Base-by-base conservation (phyloP, 2,329 filamentous ascomycete genomes). In the Alternaria brassicae region DNA sequence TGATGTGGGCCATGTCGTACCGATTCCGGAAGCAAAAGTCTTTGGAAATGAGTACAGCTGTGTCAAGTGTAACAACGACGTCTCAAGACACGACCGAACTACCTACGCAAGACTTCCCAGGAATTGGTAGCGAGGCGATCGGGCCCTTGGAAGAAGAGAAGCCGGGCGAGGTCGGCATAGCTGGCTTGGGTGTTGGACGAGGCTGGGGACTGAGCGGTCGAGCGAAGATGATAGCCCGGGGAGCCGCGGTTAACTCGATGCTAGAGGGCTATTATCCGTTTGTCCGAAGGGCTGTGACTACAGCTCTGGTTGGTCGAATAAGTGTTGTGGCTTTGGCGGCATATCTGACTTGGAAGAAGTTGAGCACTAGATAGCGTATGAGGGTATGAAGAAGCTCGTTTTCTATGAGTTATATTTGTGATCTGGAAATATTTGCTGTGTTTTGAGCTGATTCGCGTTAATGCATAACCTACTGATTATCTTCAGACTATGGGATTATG, bases 1-100 rank as follows among this genome's bases (percentile, higher is more conserved):
- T 86, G 10, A 82, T 90, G 53, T 88, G 83, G 79, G 70, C 87
- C 9, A 75, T 89, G 69, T 89, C 87, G 0, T 84, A 84, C 62
- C 77, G 78, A 6, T 84, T 90, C 68, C 84, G 77, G 5, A 66
- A 63, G 23, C 72, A 72, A 40, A 79, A 77, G 58, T 70, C 69
- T 15, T 49, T 65, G 19, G 75, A 75, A 41, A 73, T 77, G 71
- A 63, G 62, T 3, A 58, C 63, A n/a, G 57, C 51, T 4, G 42
- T 54, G 17, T 58, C 63, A 3, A 61, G 56, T 23, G 52, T 58
- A 3, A 55, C 56, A 9, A 42, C 40, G 9, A 58, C 44, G 2
- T 59, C n/a, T 8, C 44, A 52, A 3, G 54, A 53, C 19, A 53
- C 70, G 1, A 66, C 67, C 3, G 62, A 67, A 2, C 34, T 70